phyloP scores from a whole-genome alignment of 306 rosid species.

The Ceratonia siliqua region DNA sequence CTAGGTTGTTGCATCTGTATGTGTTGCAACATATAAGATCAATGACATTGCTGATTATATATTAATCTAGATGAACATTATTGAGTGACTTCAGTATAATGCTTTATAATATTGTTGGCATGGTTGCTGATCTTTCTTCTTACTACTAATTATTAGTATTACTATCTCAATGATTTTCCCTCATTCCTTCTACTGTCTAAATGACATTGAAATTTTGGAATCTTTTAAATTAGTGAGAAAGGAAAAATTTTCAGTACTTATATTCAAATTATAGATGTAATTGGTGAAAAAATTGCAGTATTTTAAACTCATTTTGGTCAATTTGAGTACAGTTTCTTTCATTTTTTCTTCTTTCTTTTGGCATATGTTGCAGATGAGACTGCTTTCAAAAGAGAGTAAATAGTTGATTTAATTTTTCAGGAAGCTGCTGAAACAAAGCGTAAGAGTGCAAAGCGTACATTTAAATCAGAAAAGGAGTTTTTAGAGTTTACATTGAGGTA shows the following conservation, averaged over 20 bases:
- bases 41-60: background rate
- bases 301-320: constrained; percentile 18
- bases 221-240: background rate
- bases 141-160: background rate
- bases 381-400: constrained; percentile 23
- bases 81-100: background rate
- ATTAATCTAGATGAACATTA: background rate
- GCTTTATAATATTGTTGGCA: background rate
- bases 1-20: background rate
- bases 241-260: background rate
- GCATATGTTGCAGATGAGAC: constrained; percentile 11
- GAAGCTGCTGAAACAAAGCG: constrained; percentile 75
- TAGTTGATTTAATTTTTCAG: constrained; percentile 44
- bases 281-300: background rate
- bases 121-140: background rate
- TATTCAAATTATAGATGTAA: constrained; percentile 1
- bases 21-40: background rate
- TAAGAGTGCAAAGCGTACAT: constrained; percentile 71
- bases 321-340: background rate
- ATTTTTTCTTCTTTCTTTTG: constrained; percentile 3
- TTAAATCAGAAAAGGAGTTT: constrained; percentile 89
- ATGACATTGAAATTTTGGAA: background rate
- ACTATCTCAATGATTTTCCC: background rate
- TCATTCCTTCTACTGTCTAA: constrained; percentile 3
- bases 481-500: constrained; percentile 85